Evolutionary conservation across 352 stramenopile species (phyloP).

Genomic region (Discostella stelligera): DNA sequence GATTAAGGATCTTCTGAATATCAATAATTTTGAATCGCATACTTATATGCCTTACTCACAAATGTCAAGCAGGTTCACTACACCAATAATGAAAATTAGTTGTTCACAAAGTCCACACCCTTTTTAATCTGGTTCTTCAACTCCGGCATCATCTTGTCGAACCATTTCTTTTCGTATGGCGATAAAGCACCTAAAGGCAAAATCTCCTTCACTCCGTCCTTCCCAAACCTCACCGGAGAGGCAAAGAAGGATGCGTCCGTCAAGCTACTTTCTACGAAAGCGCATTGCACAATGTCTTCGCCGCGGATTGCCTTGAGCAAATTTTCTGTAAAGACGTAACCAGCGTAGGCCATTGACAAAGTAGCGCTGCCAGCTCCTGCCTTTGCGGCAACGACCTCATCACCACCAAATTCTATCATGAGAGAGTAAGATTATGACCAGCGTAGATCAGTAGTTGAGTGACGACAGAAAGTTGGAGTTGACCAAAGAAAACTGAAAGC

Average conservation of each 20-base stretch:
- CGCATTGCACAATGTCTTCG: slow-evolving; percentile 93
- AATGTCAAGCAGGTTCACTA: background rate
- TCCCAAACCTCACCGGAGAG: slow-evolving; percentile 91
- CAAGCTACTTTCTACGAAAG: slow-evolving; percentile 95
- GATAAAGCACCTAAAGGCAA: slow-evolving; percentile 88
- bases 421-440: background rate
- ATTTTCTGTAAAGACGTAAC: slow-evolving; percentile 90
- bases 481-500: slow-evolving; percentile 4
- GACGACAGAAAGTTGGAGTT: background rate
- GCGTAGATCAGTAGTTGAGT: background rate
- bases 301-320: slow-evolving; percentile 94
- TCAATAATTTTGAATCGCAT: background rate
- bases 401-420: slow-evolving; percentile 84
- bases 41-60: background rate
- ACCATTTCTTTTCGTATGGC: slow-evolving; percentile 83
- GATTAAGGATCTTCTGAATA: background rate
- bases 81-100: slow-evolving; percentile 42
- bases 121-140: slow-evolving; percentile 88
- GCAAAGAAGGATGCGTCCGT: slow-evolving; percentile 95
- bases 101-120: slow-evolving; percentile 86
- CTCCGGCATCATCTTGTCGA: slow-evolving; percentile 87
- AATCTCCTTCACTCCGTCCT: slow-evolving; percentile 94
- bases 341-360: slow-evolving; percentile 98
- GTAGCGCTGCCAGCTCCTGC: slow-evolving; percentile 97
- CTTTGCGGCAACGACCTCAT: slow-evolving; percentile 98